Base-by-base conservation (phyloP, 2,329 filamentous ascomycete genomes). In the Talaromyces albobiverticillius region DNA sequence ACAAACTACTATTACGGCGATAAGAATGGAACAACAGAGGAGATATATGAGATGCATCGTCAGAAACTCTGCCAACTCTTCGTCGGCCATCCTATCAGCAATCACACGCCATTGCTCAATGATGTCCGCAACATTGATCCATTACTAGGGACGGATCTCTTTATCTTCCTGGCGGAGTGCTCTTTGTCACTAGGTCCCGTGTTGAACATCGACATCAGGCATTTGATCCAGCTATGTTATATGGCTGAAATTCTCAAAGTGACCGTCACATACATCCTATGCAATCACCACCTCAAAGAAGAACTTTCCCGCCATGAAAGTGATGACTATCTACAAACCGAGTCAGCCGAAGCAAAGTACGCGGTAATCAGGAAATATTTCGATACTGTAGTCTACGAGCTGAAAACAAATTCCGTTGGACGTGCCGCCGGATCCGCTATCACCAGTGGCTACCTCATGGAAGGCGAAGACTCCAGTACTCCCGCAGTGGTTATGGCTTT, bases 231-330 rank as follows among this genome's bases (percentile, higher is more conserved):
- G 34, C 77, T 97, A 43, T 96, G 91, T 73, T 96, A 95, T 67
- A 80, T 95, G 53, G 90, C 90, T 2, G 94, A 99, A 71, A 84
- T 99, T 54, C 84, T 95, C 56, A 95, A 95, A 72, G 85, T 91
- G 5, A 80, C 90, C 14, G 67, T 84, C 13, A 77, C 81, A 7
- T 83, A 82, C 64, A 71, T 74, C 34, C 61, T 73, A 20, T 70
- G 70, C 56, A 69, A 73, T 4, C 54, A 68, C 4, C 70, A 65
- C 0, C 57, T 75, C 46, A 69, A 68, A 55, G 66, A 69, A 47
- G 69, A 70, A 51, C 49, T 71, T 29, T 60, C 62, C 5, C 59
- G 61, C 10, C 61, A 69, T 23, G 64, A 62, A 14, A 66, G 68
- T 41, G 64, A 62, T 1, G 57, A 63, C 9, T 62, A 66, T 47